These are phyloP conservation scores for Megacollybia platyphylla DNA, from an alignment of 1,284 basidiomycete species.

Conservation along the genomic window DNA sequence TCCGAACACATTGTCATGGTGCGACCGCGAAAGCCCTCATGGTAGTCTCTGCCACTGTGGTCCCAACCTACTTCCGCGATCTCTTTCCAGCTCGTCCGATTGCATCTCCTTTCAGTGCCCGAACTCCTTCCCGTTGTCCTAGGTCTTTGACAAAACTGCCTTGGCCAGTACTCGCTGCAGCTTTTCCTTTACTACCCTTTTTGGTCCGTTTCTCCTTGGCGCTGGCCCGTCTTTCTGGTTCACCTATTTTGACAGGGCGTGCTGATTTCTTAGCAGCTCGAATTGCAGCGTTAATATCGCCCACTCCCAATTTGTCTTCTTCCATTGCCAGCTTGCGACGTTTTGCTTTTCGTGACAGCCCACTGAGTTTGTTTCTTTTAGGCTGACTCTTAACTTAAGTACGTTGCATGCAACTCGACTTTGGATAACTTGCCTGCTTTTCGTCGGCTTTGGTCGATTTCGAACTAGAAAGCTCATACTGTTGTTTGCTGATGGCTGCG, in stretches of 20 bases:
- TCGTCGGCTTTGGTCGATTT: conserved; percentile 15
- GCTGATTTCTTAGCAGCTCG: conserved; percentile 75
- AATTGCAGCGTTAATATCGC: conserved; percentile 61
- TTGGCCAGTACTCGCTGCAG: conserved; percentile 12
- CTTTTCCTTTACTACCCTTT: conserved; percentile 10
- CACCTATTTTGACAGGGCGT: conserved; percentile 36
- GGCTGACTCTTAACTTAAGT: conserved; percentile 27
- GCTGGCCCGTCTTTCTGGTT: conserved; percentile 11
- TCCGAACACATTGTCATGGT: no score
- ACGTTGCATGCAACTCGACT: not conserved
- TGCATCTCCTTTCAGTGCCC: conserved; percentile 35
- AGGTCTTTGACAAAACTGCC: conserved; percentile 28
- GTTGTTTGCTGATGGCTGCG: conserved; percentile 59
- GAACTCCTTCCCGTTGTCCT: conserved; percentile 23
- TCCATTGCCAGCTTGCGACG: conserved; percentile 78
- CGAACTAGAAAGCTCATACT: conserved; percentile 43
- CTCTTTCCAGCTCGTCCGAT: conserved; percentile 40
- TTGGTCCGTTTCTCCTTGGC: conserved; percentile 10
- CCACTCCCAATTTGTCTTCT: conserved; percentile 50
- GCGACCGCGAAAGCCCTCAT: conserved; percentile 13
- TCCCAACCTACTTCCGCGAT: conserved; percentile 17
- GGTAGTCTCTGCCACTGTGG: not conserved
- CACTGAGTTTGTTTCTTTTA: conserved; percentile 76
- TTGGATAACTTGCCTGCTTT: conserved; percentile 20
- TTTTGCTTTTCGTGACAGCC: conserved; percentile 75